Percentiles rank a stretch among this genome's conserved stretches.
Evolutionary conservation across 1,284 basidiomycete species (phyloP).

Genomic region (Cerioporus squamosus): DNA sequence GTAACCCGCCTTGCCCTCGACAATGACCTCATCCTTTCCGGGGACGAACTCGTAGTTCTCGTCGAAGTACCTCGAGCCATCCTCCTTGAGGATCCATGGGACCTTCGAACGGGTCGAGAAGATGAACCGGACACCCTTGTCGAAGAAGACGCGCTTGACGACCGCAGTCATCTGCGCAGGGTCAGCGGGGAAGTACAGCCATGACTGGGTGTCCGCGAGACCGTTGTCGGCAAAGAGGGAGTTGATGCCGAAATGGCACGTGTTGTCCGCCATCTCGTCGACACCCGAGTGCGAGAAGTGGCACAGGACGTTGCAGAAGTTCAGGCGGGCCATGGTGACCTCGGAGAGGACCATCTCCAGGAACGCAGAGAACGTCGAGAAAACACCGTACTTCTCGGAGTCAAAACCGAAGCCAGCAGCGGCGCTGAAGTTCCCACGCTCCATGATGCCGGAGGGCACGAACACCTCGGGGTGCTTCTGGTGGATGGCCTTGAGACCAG

Average conservation of each 20-base stretch:
- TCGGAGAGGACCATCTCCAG: constrained; percentile 88
- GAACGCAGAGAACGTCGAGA: constrained; percentile 89
- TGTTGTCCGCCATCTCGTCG: constrained; percentile 86
- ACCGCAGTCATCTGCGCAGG: constrained; percentile 79
- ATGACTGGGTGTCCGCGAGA: constrained; percentile 75
- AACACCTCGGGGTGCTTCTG: constrained; percentile 89
- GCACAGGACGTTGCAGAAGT: constrained; percentile 83
- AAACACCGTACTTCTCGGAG: constrained; percentile 75
- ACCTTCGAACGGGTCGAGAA: constrained; percentile 89
- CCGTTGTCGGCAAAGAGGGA: constrained; percentile 87
- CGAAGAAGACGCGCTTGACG: constrained; percentile 78
- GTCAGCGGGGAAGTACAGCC: constrained; percentile 87
- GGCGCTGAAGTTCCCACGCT: constrained; percentile 59
- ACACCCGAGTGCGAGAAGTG: constrained; percentile 90
- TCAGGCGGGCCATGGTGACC: constrained; percentile 87
- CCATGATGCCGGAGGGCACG: constrained; percentile 69
- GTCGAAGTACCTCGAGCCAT: constrained; percentile 71
- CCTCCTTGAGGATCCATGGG: constrained; percentile 81
- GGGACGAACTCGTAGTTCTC: constrained; percentile 78
- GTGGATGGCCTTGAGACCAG: constrained; percentile 84
- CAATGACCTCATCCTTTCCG: constrained; percentile 79
- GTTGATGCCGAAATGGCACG: constrained; percentile 84
- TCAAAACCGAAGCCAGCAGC: constrained; percentile 87
- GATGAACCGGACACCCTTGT: constrained; percentile 79
- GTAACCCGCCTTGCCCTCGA: constrained; percentile 73